Evolutionary conservation across 2,329 filamentous ascomycete genomes (phyloP).

Genomic region (Cladosporium sp.): DNA sequence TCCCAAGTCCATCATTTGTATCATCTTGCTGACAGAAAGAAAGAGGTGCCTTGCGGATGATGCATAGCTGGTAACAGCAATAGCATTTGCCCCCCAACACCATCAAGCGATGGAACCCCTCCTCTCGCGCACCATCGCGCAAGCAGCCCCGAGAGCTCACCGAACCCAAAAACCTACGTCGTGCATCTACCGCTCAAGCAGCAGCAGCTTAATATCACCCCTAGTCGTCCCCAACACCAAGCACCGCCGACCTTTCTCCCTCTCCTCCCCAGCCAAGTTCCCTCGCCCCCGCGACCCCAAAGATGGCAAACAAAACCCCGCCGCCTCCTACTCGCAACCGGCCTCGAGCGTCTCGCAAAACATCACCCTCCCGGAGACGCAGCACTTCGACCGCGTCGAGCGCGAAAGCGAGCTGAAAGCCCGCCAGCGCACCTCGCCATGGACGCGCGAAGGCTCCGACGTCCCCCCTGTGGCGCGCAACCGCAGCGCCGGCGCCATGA

Average conservation of each 20-base stretch:
- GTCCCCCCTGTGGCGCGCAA: constrained; percentile 51
- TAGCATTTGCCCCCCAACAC: too few species aligned
- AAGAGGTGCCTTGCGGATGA: too few species aligned
- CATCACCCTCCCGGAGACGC: constrained; percentile 42
- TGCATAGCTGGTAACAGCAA: too few species aligned
- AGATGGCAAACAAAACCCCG: constrained; percentile 12
- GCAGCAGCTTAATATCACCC: neutral
- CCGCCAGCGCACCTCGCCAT: constrained; percentile 59
- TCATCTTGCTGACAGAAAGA: too few species aligned
- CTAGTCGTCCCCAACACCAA: neutral
- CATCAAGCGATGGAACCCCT: constrained; percentile 24
- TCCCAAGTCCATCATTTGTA: too few species aligned
- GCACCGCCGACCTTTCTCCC: neutral
- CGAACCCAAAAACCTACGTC: constrained; percentile 3
- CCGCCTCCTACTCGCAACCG: constrained; percentile 29
- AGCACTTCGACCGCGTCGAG: constrained; percentile 41
- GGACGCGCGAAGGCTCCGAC: constrained; percentile 61
- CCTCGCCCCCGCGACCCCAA: constrained; percentile 12
- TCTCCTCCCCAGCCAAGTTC: neutral
- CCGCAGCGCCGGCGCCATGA: constrained; percentile 56
- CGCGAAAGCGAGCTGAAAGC: constrained; percentile 38
- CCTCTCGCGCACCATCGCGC: constrained; percentile 24
- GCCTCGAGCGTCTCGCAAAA: constrained; percentile 41
- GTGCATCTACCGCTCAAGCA: neutral
- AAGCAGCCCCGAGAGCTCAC: constrained; percentile 20